Base-by-base conservation (phyloP, 176 grass and related monocot species). In the Musa beccarii region DNA sequence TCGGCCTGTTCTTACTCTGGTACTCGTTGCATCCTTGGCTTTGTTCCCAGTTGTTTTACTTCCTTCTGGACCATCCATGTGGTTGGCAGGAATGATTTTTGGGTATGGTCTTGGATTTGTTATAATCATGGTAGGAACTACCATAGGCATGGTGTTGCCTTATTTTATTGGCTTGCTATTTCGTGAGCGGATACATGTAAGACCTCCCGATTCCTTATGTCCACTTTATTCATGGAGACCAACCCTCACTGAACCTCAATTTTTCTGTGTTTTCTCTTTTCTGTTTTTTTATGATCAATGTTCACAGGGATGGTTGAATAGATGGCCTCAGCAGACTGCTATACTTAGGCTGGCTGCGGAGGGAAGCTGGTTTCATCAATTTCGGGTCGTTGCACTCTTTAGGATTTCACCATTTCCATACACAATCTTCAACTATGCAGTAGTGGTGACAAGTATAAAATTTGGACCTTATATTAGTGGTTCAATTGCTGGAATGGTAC, bases 391-490 rank as follows among this genome's bases (percentile, higher is more conserved):
- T 43, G 72, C 43, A 8, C 66, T 93, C 20, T 57, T 97, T 23
- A 77, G 93, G 11, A 85, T 97, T 56, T 97, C 90, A 54, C 93
- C 93, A 12, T 93, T 97, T 66, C 93, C 93, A 1, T 97, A 93
- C 63, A 25, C 53, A 63, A 69, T 97, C 51, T 75, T 97, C 63
- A 97, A 93, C 55, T 93, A 93, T 78, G 84, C 86, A 13, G 86
- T 88, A 15, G 84, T 82, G 14, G 74, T 88, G 22, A 91, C 88
- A 0, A 76, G 84, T 61, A 89, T 93, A 54, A 86, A 77, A 61
- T 93, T 85, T 59, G 67, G 84, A 62, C 90, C 90, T 73, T 97
- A 93, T 70, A 81, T 98, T 9, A 80, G 83, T 22, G 94, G 94
- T 21, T 98, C 94, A n/a, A 78, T 91, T 71, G 76, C 79, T 26